phyloP scores from a whole-genome alignment of 371 early-diverging fungal genomes.

The Batkoa obscura region DNA sequence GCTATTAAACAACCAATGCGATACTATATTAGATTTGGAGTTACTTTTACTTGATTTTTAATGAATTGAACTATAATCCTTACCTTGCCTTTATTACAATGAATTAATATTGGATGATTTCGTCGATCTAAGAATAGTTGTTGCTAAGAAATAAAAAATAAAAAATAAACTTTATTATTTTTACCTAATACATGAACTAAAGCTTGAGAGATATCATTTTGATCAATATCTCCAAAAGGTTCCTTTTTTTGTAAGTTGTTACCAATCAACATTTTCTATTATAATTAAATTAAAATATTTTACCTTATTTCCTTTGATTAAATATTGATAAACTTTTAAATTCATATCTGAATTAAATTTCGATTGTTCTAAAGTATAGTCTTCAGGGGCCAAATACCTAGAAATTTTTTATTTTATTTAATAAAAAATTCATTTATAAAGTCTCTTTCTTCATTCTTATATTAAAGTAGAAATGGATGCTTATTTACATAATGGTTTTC shows the following conservation, averaged over 20 bases:
- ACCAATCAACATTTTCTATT: background rate
- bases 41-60: background rate
- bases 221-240: constrained; percentile 79
- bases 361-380: constrained; percentile 55
- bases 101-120: constrained; percentile 70
- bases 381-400: constrained; percentile 60
- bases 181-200: constrained; percentile 50
- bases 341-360: constrained; percentile 49
- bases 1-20: constrained; percentile 88
- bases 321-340: constrained; percentile 56
- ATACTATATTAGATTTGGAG: constrained; percentile 23
- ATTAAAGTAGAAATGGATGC: background rate
- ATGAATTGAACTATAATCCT: background rate
- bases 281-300: background rate
- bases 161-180: background rate
- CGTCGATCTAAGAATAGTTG: constrained; percentile 23
- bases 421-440: background rate
- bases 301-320: constrained; percentile 73
- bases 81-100: constrained; percentile 88
- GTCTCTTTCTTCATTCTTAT: background rate
- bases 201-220: constrained; percentile 49
- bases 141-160: background rate
- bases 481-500: constrained; percentile 48
- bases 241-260: constrained; percentile 27
- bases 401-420: background rate